phyloP scores from a whole-genome alignment of 2,329 filamentous ascomycete genomes.

The Aureobasidium lini region DNA sequence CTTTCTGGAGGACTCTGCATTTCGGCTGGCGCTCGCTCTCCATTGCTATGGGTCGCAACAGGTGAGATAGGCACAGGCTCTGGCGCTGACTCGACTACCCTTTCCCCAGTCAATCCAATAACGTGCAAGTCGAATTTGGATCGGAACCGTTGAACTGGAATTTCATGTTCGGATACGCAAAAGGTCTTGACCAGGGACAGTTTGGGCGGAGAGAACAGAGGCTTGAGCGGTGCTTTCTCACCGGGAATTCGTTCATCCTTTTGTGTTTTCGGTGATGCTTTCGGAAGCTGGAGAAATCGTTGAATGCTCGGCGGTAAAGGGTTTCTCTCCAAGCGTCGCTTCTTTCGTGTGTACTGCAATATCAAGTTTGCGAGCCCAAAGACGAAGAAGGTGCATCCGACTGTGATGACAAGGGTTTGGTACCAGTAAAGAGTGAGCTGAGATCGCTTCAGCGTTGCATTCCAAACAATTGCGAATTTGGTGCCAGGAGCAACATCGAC shows the following conservation, averaged over 20 bases:
- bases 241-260: neutral
- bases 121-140: constrained; percentile 1
- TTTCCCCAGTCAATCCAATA: neutral
- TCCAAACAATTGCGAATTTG: constrained; percentile 13
- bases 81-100: neutral
- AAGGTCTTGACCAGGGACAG: constrained; percentile 1
- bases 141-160: neutral
- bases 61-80: no score
- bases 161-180: constrained; percentile 11
- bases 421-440: constrained; percentile 16
- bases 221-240: neutral
- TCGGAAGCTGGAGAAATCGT: neutral
- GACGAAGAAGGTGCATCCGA: constrained; percentile 9
- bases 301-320: neutral
- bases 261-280: neutral
- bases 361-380: constrained; percentile 1
- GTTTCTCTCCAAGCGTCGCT: constrained; percentile 1
- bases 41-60: neutral
- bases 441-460: constrained; percentile 4
- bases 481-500: neutral
- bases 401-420: constrained; percentile 14
- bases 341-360: constrained; percentile 6
- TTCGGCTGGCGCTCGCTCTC: neutral
- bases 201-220: neutral
- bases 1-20: neutral